Percentiles rank a stretch among this genome's conserved stretches.
Evolutionary conservation across 1,139 yeast species (phyloP).

Genomic region (Dujonia santamariae): DNA sequence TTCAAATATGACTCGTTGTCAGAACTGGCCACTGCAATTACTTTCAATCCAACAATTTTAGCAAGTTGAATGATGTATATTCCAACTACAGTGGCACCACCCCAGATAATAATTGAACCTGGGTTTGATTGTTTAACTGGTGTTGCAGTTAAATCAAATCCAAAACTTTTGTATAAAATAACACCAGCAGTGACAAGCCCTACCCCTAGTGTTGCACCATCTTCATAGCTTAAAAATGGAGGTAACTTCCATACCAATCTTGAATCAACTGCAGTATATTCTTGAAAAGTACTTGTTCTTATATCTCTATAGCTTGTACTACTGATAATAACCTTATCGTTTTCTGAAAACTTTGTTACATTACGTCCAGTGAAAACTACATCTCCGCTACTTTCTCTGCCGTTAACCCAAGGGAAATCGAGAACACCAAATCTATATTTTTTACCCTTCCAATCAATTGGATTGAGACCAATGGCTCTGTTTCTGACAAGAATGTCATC

Average conservation of each 20-base stretch:
- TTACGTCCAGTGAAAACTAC: constrained; percentile 30
- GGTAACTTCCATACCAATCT: constrained; percentile 44
- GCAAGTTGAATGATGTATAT: constrained; percentile 41
- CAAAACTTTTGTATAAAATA: constrained; percentile 32
- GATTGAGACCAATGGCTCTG: constrained; percentile 42
- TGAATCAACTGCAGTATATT: constrained; percentile 41
- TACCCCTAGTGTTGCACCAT: constrained; percentile 47
- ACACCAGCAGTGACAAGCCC: constrained; percentile 45
- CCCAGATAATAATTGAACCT: constrained; percentile 38
- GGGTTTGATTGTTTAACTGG: constrained; percentile 9
- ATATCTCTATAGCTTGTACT: constrained; percentile 46
- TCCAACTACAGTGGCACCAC: constrained; percentile 49
- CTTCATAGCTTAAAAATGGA: constrained; percentile 22
- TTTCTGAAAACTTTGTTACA: constrained; percentile 23
- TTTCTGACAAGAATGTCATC: constrained; percentile 39
- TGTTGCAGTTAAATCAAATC: constrained; percentile 11
- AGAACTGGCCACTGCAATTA: constrained; percentile 37
- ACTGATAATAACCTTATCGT: constrained; percentile 38
- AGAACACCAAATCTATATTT: constrained; percentile 46
- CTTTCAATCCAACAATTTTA: constrained; percentile 33
- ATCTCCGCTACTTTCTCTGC: constrained; percentile 44
- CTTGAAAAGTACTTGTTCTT: constrained; percentile 47
- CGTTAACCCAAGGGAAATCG: constrained; percentile 49
- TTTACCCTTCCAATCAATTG: constrained; percentile 52
- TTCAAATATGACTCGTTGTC: constrained; percentile 29